Conservation (phyloP, 305 asterid species). For the Fraxinus floribunda region DNA sequence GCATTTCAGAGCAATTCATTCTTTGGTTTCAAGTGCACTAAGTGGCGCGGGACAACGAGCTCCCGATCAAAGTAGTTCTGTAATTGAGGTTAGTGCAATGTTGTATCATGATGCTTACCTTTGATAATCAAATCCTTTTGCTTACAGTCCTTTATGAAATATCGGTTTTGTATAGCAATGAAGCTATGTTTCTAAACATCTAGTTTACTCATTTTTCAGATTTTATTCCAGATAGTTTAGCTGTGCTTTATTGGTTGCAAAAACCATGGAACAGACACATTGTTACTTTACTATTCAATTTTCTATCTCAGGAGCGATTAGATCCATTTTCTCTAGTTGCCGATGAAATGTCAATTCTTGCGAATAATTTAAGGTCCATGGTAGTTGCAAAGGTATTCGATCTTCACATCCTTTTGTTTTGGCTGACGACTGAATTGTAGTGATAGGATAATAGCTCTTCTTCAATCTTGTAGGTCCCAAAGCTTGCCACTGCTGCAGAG, state of each 20-base stretch:
- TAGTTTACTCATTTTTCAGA: not conserved
- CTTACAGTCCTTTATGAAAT: not conserved
- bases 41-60: conserved; percentile 50
- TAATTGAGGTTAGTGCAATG: conserved; percentile 49
- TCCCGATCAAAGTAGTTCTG: conserved; percentile 49
- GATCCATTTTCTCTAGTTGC: conserved; percentile 97
- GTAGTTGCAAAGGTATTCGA: conserved; percentile 85
- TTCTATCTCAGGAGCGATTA: conserved; percentile 57
- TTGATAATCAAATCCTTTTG: not conserved
- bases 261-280: not conserved
- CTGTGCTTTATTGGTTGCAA: not conserved
- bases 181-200: not conserved
- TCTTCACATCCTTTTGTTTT: conserved; percentile 12
- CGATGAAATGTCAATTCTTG: conserved; percentile 78
- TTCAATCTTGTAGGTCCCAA: conserved; percentile 67
- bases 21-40: conserved; percentile 79
- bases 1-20: conserved; percentile 78
- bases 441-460: conserved; percentile 9
- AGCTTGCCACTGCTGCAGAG: conserved; percentile 96
- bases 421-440: conserved; percentile 13
- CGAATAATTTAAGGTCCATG: conserved; percentile 87
- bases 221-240: conserved; percentile 11
- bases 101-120: conserved; percentile 11
- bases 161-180: not conserved
- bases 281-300: conserved; percentile 10